Base-by-base conservation (phyloP, 352 stramenopile species). In the Pelagophyceae sp. region DNA sequence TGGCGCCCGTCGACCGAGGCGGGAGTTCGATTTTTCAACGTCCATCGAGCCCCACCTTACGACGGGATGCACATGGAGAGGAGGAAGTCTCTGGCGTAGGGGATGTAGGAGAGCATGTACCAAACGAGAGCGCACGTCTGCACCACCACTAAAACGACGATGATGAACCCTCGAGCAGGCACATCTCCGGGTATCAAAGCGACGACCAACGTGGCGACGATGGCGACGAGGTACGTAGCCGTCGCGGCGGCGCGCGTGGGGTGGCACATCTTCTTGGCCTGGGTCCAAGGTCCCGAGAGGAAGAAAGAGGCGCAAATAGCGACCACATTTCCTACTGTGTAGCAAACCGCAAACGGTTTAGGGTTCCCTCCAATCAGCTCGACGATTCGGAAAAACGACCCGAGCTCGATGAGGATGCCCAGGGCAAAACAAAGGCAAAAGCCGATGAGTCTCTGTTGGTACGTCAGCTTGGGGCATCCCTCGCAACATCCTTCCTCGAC, bases 101-200 rank as follows among this genome's bases (percentile, higher is more conserved):
- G 90, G 0, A 94, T 83, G 80, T 93, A 94, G n/a, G 89, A 93
- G 23, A 93, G 79, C 76, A 87, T 92, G 82, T 93, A 93, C 90
- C 90, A 94, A 19, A 91, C 61, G 35, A 93, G 85, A 70, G 90
- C 87, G 20, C 86, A 25, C 78, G 93, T 92, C 81, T 94, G 90
- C 38, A 87, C 83, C 2, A 90, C 32, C 32, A 94, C 87, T 1
- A 85, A 91, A 6, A 93, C 37, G 74, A 93, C 79, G 64, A 94
- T 87, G 27, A 92, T 79, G 17, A 86, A 79, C 25, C 90, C 76
- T 38, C 89, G 89, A 77, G 92, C 86, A 38, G 89, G 87, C 20
- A 93, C 82, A 71, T 87, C 78, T 38, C 78, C 85, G 31, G 83
- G 86, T 77, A 92, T 93, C 3, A 78, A 5, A 80, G 88, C 92